Percentiles rank a stretch among this genome's conserved stretches.
phyloP scores from a whole-genome alignment of 768 basidiomycete species.

The Leucocoprinus leucothites region DNA sequence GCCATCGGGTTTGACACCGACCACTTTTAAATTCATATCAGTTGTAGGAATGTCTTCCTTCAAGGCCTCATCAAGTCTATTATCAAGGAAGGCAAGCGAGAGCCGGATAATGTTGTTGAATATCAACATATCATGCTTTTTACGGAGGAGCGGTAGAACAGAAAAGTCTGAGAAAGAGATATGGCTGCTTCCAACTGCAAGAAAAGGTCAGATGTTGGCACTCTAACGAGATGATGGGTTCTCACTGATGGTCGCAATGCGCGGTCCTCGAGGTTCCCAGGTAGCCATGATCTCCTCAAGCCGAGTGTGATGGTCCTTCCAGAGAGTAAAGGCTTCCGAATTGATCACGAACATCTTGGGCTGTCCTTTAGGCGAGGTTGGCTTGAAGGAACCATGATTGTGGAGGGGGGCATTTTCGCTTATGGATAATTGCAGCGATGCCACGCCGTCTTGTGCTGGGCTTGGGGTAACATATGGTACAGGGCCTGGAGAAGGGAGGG shows the following conservation, averaged over 20 bases:
- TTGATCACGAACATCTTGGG: constrained; percentile 65
- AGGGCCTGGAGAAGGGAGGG: constrained; percentile 59
- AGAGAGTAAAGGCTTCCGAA: constrained; percentile 75
- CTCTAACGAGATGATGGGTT: neutral
- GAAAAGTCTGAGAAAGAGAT: constrained; percentile 47
- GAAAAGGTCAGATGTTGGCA: neutral
- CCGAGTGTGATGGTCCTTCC: constrained; percentile 69
- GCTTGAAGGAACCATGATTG: constrained; percentile 2
- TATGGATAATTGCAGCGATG: constrained; percentile 10
- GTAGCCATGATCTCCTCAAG: constrained; percentile 47
- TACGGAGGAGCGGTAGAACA: constrained; percentile 37
- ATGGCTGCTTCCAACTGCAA: constrained; percentile 41
- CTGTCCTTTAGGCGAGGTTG: constrained; percentile 10
- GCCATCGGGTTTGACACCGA: constrained; percentile 44
- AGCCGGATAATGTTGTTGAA: constrained; percentile 33
- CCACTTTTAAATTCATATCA: constrained; percentile 35
- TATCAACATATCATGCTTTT: constrained; percentile 27
- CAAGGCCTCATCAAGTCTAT: constrained; percentile 31
- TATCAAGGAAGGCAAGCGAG: constrained; percentile 42
- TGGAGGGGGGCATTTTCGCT: constrained; percentile 11
- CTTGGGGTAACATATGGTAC: constrained; percentile 22
- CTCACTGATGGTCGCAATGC: constrained; percentile 49
- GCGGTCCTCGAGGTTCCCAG: constrained; percentile 48
- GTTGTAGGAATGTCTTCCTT: constrained; percentile 24
- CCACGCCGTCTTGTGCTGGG: neutral